phyloP scores from a whole-genome alignment of 73 alveolate genomes.

The Paramecium biaurelia region DNA sequence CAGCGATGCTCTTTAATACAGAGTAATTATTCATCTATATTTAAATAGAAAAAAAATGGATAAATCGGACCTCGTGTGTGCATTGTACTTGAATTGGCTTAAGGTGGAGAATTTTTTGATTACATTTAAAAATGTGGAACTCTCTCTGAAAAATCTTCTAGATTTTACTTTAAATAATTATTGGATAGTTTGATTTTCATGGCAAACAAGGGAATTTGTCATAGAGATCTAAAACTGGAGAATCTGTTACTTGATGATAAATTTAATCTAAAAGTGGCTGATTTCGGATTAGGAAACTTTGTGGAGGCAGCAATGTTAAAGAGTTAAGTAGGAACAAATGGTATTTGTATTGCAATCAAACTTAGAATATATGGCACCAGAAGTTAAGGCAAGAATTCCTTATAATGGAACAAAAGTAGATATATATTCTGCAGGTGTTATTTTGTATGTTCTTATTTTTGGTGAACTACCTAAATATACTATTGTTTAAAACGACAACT shows the following conservation, averaged over 20 bases:
- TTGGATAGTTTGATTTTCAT: constrained; percentile 75
- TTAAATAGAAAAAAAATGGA: constrained; percentile 49
- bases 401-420: constrained; percentile 72
- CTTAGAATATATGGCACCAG: constrained; percentile 81
- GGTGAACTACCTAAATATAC: constrained; percentile 59
- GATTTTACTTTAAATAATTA: constrained; percentile 73
- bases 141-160: constrained; percentile 64
- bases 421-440: constrained; percentile 74
- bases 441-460: constrained; percentile 68
- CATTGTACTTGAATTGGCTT: constrained; percentile 67
- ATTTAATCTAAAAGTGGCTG: constrained; percentile 84
- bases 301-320: constrained; percentile 50
- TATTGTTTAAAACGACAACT: too few relatives aligned
- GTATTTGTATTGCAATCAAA: not conserved
- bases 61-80: constrained; percentile 29
- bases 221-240: constrained; percentile 91
- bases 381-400: constrained; percentile 54
- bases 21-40: not conserved
- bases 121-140: constrained; percentile 68
- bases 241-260: constrained; percentile 83
- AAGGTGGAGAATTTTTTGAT: constrained; percentile 76
- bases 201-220: constrained; percentile 77
- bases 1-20: not conserved
- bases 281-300: constrained; percentile 84
- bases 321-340: constrained; percentile 68